A percentile compares a stretch with the other conserved stretches of the same genome.
Conservation (phyloP, 73 alveolate genomes). For the Paramecium tetraurelia region DNA sequence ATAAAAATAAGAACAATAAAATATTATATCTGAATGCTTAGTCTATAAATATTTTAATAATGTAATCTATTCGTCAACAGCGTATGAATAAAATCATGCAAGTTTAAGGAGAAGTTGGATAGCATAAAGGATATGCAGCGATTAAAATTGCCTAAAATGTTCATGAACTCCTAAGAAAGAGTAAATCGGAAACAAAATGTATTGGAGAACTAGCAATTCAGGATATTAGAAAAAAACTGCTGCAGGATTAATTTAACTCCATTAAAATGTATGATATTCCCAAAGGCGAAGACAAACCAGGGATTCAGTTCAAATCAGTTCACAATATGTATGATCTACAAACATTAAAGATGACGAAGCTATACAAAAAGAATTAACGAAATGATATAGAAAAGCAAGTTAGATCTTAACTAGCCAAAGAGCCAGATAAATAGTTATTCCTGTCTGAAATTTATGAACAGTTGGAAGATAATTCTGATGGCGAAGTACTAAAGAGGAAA, state of each 20-base stretch:
- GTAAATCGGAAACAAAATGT: background rate
- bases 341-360: background rate
- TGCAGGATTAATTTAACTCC: slow-evolving; percentile 12
- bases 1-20: slow-evolving; percentile 68
- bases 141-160: background rate
- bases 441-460: slow-evolving; percentile 11
- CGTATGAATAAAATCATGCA: slow-evolving; percentile 22
- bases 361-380: background rate
- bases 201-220: background rate
- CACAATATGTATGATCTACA: slow-evolving; percentile 40
- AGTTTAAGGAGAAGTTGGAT: slow-evolving; percentile 35
- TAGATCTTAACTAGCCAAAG: background rate
- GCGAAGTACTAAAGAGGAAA: background rate
- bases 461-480: slow-evolving; percentile 30
- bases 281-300: slow-evolving; percentile 1
- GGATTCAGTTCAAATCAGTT: background rate
- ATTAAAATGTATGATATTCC: slow-evolving; percentile 6
- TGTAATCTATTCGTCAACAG: slow-evolving; percentile 40
- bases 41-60: background rate
- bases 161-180: background rate
- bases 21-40: background rate
- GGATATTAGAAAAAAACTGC: background rate
- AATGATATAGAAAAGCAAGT: background rate
- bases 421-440: background rate
- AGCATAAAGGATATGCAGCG: background rate